These are phyloP conservation scores for Rubroboletus pulcherrimus DNA, from an alignment of 768 basidiomycete species.

Conservation along the genomic window DNA sequence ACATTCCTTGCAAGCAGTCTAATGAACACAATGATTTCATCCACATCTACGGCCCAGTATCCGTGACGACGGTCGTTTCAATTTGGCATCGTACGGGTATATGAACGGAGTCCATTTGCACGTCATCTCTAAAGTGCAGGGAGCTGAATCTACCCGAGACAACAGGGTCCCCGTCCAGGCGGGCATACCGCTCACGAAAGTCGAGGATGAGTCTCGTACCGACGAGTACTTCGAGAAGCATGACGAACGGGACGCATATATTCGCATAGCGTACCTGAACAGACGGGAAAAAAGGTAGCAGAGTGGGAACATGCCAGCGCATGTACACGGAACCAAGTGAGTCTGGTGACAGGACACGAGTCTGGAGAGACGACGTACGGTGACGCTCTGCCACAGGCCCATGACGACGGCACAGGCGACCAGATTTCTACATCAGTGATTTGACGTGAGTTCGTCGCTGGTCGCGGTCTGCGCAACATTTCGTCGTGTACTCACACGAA, in stretches of 20 bases:
- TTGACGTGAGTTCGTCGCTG: background rate
- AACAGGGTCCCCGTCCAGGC: conserved; percentile 6
- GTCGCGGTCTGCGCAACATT: background rate
- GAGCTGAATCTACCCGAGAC: conserved; percentile 12
- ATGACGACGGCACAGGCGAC: conserved; percentile 21
- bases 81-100: conserved; percentile 13
- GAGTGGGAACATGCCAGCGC: background rate
- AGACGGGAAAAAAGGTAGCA: too few species aligned
- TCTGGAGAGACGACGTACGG: conserved; percentile 14
- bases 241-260: conserved; percentile 30
- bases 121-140: conserved; percentile 12
- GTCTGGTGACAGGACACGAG: background rate
- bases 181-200: conserved; percentile 29
- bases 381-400: conserved; percentile 25
- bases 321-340: background rate
- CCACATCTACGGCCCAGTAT: background rate
- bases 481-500: conserved; percentile 22
- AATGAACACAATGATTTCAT: conserved; percentile 6
- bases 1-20: conserved; percentile 5
- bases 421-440: conserved; percentile 19
- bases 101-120: background rate
- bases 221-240: conserved; percentile 29
- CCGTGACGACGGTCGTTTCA: conserved; percentile 16
- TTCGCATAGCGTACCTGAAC: conserved; percentile 25
- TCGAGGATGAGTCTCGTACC: conserved; percentile 31